phyloP scores from a whole-genome alignment of 2,329 filamentous ascomycete species.

The Emmonsia crescens region DNA sequence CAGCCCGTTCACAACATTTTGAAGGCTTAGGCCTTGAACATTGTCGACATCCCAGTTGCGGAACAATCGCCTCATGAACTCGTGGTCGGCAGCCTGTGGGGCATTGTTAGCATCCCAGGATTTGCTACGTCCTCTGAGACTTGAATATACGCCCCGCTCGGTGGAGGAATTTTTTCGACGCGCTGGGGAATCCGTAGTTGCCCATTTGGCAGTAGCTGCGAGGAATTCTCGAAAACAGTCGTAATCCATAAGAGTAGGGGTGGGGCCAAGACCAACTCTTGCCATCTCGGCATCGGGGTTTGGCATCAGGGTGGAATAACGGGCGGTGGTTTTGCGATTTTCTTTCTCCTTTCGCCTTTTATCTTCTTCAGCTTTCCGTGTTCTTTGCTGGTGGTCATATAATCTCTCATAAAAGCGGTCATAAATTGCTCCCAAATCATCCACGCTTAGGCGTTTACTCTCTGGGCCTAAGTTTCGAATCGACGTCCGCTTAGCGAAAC shows the following conservation, averaged over 20 bases:
- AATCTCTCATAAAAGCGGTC: slow-evolving; percentile 87
- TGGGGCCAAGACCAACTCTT: slow-evolving; percentile 76
- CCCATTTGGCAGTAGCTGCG: slow-evolving; percentile 83
- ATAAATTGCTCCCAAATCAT: slow-evolving; percentile 82
- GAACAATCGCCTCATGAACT: slow-evolving; percentile 85
- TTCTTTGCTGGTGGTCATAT: slow-evolving; percentile 82
- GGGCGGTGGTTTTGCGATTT: slow-evolving; percentile 29
- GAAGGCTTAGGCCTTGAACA: slow-evolving; percentile 66
- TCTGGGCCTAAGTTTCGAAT: slow-evolving; percentile 93
- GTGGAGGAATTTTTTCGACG: slow-evolving; percentile 40
- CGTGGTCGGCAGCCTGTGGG: slow-evolving; percentile 75
- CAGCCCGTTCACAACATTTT: slow-evolving; percentile 84
- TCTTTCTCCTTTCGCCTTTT: slow-evolving; percentile 55
- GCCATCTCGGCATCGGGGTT: slow-evolving; percentile 62
- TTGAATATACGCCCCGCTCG: slow-evolving; percentile 48
- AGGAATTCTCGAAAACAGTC: slow-evolving; percentile 92
- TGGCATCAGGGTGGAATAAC: slow-evolving; percentile 33
- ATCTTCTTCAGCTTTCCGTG: slow-evolving; percentile 65
- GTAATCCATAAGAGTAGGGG: slow-evolving; percentile 92
- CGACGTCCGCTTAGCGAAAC: slow-evolving; percentile 90
- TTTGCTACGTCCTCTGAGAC: slow-evolving; percentile 42
- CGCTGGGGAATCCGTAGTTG: slow-evolving; percentile 72
- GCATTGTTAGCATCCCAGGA: slow-evolving; percentile 45
- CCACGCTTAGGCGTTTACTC: slow-evolving; percentile 76
- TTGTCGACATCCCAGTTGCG: slow-evolving; percentile 75